Evolutionary conservation across 75 land plant genomes (phyloP), one percentile per base, ranked within the genome.

Genomic region (Cryptomeria japonica): DNA sequence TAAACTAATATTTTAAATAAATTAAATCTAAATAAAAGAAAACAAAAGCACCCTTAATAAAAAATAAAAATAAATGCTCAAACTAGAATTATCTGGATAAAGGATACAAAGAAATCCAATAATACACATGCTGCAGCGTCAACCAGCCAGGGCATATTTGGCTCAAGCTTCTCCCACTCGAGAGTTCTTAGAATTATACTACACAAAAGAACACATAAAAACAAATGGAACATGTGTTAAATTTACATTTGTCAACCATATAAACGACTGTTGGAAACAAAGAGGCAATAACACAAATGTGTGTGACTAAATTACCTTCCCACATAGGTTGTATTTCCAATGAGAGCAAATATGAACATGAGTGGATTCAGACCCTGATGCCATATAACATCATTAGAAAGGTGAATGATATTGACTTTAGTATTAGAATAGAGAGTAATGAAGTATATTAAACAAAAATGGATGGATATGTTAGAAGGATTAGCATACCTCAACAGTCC

Each of bases 121-220:
- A 93, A 64, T 32, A 95, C 95, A 89, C 99, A 97, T 25, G 80
- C 97, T 72, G 51, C 94, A 28, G 99, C 99, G 90, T 97, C 99
- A 75, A 96, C 93, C 41, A 97, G 91, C 99, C 99, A 97, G 41
- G 99, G 99, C 80, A 97, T 34, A 84, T 97, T 97, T 39, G 96
- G 92, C 89, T 86, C 89, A 80, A 97, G 70, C 37, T 85, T 91
- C 14, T 86, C 80, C 99, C 96, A 96, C 39, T 91, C 94, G 41
- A 89, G 19, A 84, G 93, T 95, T 49, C 87, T 91, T 6, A 97
- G 93, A 16, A 97, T 87, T 36, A 97, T 97, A 85, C 99, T 97
- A 94, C 91, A 89, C 77, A 41, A 18, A 9, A 49, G 41, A 15
- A 86, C 18, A 75, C 0, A 68, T 18, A 18, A 18, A 56, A 56